These are phyloP conservation scores for Trypanosoma conorhini DNA, from an alignment of 208 protist species.

Conservation along the genomic window DNA sequence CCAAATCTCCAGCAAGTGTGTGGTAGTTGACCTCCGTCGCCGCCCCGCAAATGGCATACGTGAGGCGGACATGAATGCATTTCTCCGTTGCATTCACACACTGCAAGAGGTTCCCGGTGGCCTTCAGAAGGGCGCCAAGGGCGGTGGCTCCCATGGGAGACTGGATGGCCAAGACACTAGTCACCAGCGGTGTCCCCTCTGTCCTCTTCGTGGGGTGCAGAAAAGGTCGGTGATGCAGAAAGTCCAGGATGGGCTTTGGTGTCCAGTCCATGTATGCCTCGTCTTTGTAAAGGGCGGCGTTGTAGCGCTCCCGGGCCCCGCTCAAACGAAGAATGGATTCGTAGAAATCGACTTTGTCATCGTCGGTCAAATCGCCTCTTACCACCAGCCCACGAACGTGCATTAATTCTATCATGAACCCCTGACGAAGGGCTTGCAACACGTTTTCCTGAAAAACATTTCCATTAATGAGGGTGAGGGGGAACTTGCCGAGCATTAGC, in stretches of 20 bases:
- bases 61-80: conserved; percentile 15
- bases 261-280: conserved; percentile 22
- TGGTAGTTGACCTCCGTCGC: not conserved
- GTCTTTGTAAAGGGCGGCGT: conserved; percentile 22
- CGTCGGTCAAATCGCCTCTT: conserved; percentile 33
- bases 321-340: conserved; percentile 38
- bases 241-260: conserved; percentile 17
- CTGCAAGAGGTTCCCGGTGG: conserved; percentile 1
- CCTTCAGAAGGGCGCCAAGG: conserved; percentile 14
- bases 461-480: conserved; percentile 56
- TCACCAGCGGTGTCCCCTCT: conserved; percentile 7
- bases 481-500: conserved; percentile 22
- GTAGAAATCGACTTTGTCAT: conserved; percentile 43
- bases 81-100: conserved; percentile 14
- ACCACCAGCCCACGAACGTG: conserved; percentile 32
- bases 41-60: conserved; percentile 17
- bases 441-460: conserved; percentile 11
- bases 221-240: conserved; percentile 25
- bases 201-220: conserved; percentile 2
- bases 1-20: conserved; percentile 24
- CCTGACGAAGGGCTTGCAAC: not conserved
- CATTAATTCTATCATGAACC: conserved; percentile 31
- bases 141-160: not conserved
- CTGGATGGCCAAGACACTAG: conserved; percentile 15
- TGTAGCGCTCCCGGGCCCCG: conserved; percentile 26